Conservation (phyloP, 257 asterid species). For the Salvia splendens region DNA sequence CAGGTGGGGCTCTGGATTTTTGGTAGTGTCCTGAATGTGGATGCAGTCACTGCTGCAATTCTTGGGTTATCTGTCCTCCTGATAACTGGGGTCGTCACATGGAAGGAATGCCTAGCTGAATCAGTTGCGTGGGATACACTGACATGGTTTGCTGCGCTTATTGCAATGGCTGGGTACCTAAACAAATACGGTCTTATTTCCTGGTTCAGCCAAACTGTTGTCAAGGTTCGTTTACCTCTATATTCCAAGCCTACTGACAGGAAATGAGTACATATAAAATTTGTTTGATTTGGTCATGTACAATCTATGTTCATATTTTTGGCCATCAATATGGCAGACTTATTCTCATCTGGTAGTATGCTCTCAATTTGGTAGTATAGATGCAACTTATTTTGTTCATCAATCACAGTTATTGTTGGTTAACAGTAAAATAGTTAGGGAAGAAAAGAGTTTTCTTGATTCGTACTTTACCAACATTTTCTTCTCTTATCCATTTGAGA, state of each 20-base stretch:
- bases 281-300: background rate
- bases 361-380: background rate
- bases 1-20: constrained; percentile 97
- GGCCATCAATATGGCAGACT: background rate
- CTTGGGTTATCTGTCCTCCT: constrained; percentile 91
- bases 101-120: constrained; percentile 98
- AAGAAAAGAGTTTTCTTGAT: background rate
- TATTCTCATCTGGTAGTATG: background rate
- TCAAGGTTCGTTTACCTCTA: constrained; percentile 54
- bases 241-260: background rate
- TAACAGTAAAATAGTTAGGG: background rate
- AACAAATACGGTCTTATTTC: constrained; percentile 95
- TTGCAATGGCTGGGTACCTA: constrained; percentile 98
- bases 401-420: background rate
- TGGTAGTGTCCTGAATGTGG: constrained; percentile 78
- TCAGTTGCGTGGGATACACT: constrained; percentile 99
- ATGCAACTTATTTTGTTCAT: background rate
- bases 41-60: constrained; percentile 97
- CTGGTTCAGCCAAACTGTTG: constrained; percentile 98
- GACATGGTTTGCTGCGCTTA: constrained; percentile 98
- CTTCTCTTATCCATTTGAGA: background rate
- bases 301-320: background rate
- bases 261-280: background rate
- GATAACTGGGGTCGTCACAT: constrained; percentile 84
- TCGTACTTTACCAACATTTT: background rate